phyloP scores from a whole-genome alignment of 176 grass and related monocot species.

The Areca catechu region DNA sequence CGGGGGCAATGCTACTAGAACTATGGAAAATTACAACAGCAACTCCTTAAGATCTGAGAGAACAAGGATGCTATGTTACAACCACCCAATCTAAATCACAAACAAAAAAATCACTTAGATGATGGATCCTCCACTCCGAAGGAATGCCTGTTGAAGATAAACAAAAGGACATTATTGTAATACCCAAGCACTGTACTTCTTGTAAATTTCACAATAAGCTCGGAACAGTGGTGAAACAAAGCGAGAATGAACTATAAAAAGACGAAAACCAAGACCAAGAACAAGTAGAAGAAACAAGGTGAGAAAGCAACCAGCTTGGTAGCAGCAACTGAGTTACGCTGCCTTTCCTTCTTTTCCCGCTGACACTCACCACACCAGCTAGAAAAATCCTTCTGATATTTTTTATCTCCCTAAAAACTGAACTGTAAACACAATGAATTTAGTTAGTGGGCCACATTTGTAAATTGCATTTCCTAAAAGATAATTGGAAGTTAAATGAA shows the following conservation, averaged over 20 bases:
- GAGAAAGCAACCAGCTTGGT: slow-evolving; percentile 57
- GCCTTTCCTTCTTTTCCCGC: slow-evolving; percentile 66
- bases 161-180: slow-evolving; percentile 17
- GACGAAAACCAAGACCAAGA: not conserved
- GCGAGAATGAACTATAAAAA: not conserved
- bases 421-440: slow-evolving; percentile 43
- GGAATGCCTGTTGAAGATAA: slow-evolving; percentile 64
- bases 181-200: not conserved
- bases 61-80: slow-evolving; percentile 11
- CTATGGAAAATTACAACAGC: not conserved
- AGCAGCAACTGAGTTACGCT: slow-evolving; percentile 64
- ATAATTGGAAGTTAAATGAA: not conserved
- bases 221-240: slow-evolving; percentile 1
- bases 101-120: slow-evolving; percentile 36
- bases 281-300: not conserved
- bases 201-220: too few species aligned
- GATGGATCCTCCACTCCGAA: slow-evolving; percentile 53
- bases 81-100: slow-evolving; percentile 2
- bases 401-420: slow-evolving; percentile 89
- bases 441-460: slow-evolving; percentile 16
- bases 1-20: slow-evolving; percentile 12
- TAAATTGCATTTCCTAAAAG: slow-evolving; percentile 11
- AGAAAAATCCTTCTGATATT: slow-evolving; percentile 90
- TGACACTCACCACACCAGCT: slow-evolving; percentile 85
- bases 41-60: not conserved